Evolutionary conservation across 345 rosid genomes (phyloP), one percentile per base, ranked within the genome.

Genomic region (Boechera stricta): DNA sequence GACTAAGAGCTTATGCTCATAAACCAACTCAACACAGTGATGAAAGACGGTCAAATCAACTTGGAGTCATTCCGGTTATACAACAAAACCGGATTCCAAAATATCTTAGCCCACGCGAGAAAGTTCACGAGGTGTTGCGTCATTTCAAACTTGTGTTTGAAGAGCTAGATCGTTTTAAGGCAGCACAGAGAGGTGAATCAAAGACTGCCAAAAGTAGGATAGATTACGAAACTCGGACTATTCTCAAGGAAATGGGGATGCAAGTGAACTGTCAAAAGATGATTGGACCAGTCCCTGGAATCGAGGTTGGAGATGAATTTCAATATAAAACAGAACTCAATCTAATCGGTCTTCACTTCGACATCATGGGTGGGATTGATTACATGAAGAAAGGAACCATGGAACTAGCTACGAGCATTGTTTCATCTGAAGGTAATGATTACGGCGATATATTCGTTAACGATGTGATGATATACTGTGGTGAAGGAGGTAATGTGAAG

Each of bases 251-350:
- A 15, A n/a, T 26, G 33, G 33, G 52, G 53, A 84, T 78, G 64
- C 80, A 54, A 47, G 76, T 88, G 35, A 88, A 87, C 74, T 77
- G 78, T 10, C 0, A 24, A 38, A 81, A 77, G 41, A 85, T 79
- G 68, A 75, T 92, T 60, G 98, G 98, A 71, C 7, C 83, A 42
- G 88, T 94, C 62, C 97, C 95, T 0, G 97, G 98, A n/a, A 89
- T 90, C 68, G 89, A 87, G 76, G 80, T 89, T 66, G 98, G 98
- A 49, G 97, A 92, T 65, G 86, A 84, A 69, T 92, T 92, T 78
- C 97, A 85, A 18, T 92, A 81, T 58, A 84, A 92, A 55, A 64
- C 86, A 7, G 95, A 89, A 83, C 93, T 94, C 36, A 83, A 78
- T 72, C 74, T 92, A 26, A 73, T 94, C 63, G 95, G 97, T 71